A percentile compares a stretch with the other conserved stretches of the same genome.
phyloP scores from a whole-genome alignment of 139 green algal species.

The Ettlia oleoabundans region DNA sequence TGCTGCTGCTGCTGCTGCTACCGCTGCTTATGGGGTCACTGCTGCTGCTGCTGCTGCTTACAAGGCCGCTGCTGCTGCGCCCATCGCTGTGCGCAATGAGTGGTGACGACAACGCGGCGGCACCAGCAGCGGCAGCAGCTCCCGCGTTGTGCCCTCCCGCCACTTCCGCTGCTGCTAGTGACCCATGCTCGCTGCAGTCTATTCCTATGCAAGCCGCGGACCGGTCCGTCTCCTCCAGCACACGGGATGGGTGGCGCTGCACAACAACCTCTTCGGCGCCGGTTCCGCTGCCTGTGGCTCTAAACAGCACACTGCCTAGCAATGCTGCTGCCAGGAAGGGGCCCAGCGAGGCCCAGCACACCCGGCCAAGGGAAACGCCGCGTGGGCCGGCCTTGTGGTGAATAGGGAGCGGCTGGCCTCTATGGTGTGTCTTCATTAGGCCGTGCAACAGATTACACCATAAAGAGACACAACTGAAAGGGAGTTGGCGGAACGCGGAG shows the following conservation, averaged over 20 bases:
- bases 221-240: conserved; percentile 6
- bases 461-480: too few relatives aligned
- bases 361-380: background rate
- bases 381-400: background rate
- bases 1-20: background rate
- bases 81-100: background rate
- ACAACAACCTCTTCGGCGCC: background rate
- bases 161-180: background rate
- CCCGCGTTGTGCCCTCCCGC: background rate
- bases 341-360: background rate
- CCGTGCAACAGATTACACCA: too few relatives aligned
- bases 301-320: conserved; percentile 6
- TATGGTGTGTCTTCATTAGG: background rate
- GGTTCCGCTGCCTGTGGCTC: conserved; percentile 3
- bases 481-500: too few relatives aligned
- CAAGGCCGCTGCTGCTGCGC: background rate
- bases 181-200: background rate
- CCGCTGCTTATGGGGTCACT: background rate
- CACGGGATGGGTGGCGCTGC: background rate
- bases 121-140: background rate
- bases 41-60: background rate
- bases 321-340: conserved; percentile 6
- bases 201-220: background rate
- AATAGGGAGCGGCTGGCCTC: background rate
- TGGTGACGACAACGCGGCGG: background rate